These are phyloP conservation scores for Arbutus unedo DNA, from an alignment of 148 eudicot genomes.

Conservation along the genomic window DNA sequence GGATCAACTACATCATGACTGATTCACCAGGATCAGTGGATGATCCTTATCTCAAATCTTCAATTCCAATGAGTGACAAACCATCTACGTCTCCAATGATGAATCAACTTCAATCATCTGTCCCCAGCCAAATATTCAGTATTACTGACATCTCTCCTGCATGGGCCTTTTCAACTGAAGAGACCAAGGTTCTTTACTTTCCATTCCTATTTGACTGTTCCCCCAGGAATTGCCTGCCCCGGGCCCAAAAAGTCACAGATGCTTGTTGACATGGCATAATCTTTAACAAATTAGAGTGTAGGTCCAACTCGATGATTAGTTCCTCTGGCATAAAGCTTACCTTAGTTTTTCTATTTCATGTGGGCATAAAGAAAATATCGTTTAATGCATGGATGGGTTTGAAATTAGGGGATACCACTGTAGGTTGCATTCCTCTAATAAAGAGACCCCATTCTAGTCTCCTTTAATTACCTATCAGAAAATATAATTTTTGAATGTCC, in stretches of 20 bases:
- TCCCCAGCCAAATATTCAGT: conserved; percentile 50
- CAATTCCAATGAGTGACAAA: conserved; percentile 35
- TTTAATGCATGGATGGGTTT: background rate
- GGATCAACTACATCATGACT: conserved; percentile 55
- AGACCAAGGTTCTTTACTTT: conserved; percentile 62
- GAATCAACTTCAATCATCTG: conserved; percentile 28
- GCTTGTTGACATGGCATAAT: background rate
- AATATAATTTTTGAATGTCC: background rate
- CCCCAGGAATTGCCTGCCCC: too few species aligned
- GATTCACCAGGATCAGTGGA: conserved; percentile 58
- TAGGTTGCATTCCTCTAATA: background rate
- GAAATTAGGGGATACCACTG: background rate
- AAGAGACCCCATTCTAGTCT: background rate
- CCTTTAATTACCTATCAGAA: background rate
- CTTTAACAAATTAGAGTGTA: conserved; percentile 20
- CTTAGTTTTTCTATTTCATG: background rate
- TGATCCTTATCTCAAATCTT: conserved; percentile 37
- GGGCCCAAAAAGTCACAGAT: too few species aligned
- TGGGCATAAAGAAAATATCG: background rate
- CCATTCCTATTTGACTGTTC: too few species aligned
- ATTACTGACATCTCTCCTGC: conserved; percentile 76
- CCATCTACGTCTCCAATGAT: conserved; percentile 33
- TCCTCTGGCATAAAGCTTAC: background rate
- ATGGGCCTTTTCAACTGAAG: conserved; percentile 72
- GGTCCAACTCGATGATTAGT: conserved; percentile 36